Evolutionary conservation across 805 yeast species (phyloP), one percentile per base, ranked within the genome.

Genomic region (Spathaspora girioi): DNA sequence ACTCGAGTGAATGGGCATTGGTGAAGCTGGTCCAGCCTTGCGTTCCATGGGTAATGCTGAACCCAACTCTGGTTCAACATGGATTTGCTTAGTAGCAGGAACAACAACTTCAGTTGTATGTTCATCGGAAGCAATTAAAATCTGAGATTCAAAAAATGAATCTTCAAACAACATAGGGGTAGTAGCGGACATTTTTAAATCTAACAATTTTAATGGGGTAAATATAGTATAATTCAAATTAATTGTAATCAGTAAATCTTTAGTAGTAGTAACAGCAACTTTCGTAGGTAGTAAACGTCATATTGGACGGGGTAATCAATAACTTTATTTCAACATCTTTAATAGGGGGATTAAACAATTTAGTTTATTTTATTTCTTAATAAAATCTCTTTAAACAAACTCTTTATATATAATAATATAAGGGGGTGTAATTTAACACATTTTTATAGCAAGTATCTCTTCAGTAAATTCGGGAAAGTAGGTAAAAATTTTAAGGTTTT

Each of bases 1-100:
- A 47, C 77, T 72, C 12, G 80, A 68, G 60, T 80, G 82, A 59
- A 84, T 71, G 56, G 79, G 76, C 54, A 80, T 65, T 10, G 86
- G 84, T 48, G 84, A 71, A 15, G 46, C 38, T 26, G 46, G 46
- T n/a, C 18, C 45, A 38, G 42, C 14, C 14, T 15, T 17, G 11
- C 23, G 19, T 6, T 26, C 26, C 38, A 38, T 40, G 5, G 49
- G 49, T 17, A 47, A 47, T 38, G 49, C 38, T 10, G 49, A 38
- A 29, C 27, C 27, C 17, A 47, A 41, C 38, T 47, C 49, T 9
- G 23, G 41, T 41, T 47, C 49, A 29, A 41, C 38, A n/a, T 32
- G 40, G n/a, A 11, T 6, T 19, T 46, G 41, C 14, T 14, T 38
- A 15, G 40, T 9, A n/a, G 46, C 47, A 23, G 45, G 15, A 9